Evolutionary conservation across 306 rosid genomes (phyloP).

Genomic region (Coriaria nepalensis): DNA sequence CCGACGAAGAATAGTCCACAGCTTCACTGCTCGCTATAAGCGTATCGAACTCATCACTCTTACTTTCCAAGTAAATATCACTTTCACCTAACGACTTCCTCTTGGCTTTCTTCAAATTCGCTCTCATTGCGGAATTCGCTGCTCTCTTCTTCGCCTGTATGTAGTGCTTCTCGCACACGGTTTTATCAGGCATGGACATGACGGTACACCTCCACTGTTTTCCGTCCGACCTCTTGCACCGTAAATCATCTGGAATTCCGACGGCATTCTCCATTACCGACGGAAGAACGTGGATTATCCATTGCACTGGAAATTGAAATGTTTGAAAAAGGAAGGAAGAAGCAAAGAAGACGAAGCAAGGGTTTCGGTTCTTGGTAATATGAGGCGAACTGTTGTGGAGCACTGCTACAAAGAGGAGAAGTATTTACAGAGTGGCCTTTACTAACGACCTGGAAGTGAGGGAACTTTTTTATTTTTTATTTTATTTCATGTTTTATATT

Average conservation of each 20-base stretch:
- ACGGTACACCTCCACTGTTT: conserved; percentile 99
- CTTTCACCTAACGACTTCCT: conserved; percentile 52
- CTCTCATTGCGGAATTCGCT: conserved; percentile 94
- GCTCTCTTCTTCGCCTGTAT: conserved; percentile 97
- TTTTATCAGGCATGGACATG: conserved; percentile 95
- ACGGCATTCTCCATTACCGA: conserved; percentile 50
- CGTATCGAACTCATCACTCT: conserved; percentile 60
- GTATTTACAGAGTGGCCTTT: no score
- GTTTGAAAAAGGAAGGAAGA: no score
- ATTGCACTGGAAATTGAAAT: conserved; percentile 10
- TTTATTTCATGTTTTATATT: no score
- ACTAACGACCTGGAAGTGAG: no score
- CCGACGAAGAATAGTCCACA: conserved; percentile 25
- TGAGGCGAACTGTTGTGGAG: no score
- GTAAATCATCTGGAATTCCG: conserved; percentile 86
- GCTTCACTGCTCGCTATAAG: conserved; percentile 28
- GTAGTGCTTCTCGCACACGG: conserved; percentile 96
- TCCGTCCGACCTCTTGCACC: conserved; percentile 96
- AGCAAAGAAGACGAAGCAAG: neutral
- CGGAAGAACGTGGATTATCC: conserved; percentile 41
- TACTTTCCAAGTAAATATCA: conserved; percentile 51
- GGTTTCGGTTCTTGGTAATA: neutral
- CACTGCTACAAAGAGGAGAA: no score
- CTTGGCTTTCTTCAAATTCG: conserved; percentile 81
- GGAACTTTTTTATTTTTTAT: no score